A percentile compares a stretch with the other conserved stretches of the same genome.
phyloP scores from a whole-genome alignment of 805 yeast species.

The Suhomyces vadensis region DNA sequence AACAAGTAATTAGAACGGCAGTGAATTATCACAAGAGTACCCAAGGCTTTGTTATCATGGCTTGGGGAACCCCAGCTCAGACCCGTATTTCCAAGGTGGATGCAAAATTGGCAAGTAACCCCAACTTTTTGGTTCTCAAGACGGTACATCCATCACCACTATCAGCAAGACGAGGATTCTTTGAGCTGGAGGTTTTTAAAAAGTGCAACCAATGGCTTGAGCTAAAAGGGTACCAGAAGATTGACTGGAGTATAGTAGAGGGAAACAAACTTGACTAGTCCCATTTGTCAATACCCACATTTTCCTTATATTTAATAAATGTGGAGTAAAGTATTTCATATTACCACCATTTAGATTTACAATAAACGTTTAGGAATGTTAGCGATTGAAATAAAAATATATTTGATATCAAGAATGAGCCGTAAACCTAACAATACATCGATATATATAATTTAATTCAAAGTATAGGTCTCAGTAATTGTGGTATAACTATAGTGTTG shows the following conservation, averaged over 20 bases:
- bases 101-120: slow-evolving; percentile 22
- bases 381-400: too few relatives aligned
- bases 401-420: too few relatives aligned
- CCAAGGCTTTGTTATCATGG: slow-evolving; percentile 66
- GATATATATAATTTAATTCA: too few relatives aligned
- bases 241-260: slow-evolving; percentile 61
- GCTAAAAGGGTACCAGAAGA: slow-evolving; percentile 39
- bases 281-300: too few relatives aligned
- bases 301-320: too few relatives aligned
- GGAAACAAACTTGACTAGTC: not conserved
- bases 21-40: slow-evolving; percentile 46
- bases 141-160: slow-evolving; percentile 95
- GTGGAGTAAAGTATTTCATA: too few relatives aligned
- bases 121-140: slow-evolving; percentile 53
- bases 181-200: slow-evolving; percentile 71
- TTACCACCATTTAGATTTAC: too few relatives aligned
- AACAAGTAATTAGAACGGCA: slow-evolving; percentile 57
- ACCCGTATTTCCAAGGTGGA: slow-evolving; percentile 50
- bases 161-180: slow-evolving; percentile 83
- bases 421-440: too few relatives aligned
- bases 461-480: too few relatives aligned
- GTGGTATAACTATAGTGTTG: too few relatives aligned
- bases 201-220: slow-evolving; percentile 77
- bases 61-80: slow-evolving; percentile 81
- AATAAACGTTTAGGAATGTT: too few relatives aligned